Base-by-base conservation (phyloP, 2,329 filamentous ascomycete genomes). In the Dactylellina haptotyla region DNA sequence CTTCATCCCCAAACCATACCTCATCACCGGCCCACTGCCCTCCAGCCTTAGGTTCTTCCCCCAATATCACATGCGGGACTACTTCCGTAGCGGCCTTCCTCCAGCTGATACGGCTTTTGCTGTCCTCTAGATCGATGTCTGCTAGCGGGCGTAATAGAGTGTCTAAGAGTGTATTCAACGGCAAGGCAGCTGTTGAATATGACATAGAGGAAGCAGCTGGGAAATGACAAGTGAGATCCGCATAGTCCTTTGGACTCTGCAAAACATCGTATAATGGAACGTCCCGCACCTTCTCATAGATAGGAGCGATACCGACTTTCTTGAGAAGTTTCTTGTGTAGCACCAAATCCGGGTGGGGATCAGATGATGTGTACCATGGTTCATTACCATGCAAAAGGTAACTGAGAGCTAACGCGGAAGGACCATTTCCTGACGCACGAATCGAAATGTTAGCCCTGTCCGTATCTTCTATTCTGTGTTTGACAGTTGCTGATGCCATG, bases 351-450 rank as follows among this genome's bases (percentile, higher is more conserved):
- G 86, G 85, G 79, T 88, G 87, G 34, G 83, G 30, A 71, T 77
- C 37, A 64, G 56, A 61, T 79, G 23, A 80, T 37, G 83, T 80
- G 76, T 88, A 88, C 77, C 83, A 84, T 3, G 87, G 87, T 59
- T 87, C 81, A 77, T 88, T 82, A 37, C 87, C 87, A 79, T 88
- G 86, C 26, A 88, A 83, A 45, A 88, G 87, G 79, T 86, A 88
- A 48, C 86, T 87, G 34, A 88, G 82, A 76, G 88, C 85, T 80
- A 88, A 82, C 57, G 87, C 85, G 56, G 87, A 86, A 48, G 87
- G 87, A 64, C 87, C 87, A 78, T 87, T 87, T 77, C 87, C 87
- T 87, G 39, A n/a, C 12, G 6, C 6, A 14, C 30, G 6, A 34
- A 34, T 34, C n/a, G n/a, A n/a, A 14, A 34, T 34, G 30, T 34